A percentile compares a stretch with the other conserved stretches of the same genome.
phyloP scores from a whole-genome alignment of 306 rosid genomes.

The Lupinus albus region DNA sequence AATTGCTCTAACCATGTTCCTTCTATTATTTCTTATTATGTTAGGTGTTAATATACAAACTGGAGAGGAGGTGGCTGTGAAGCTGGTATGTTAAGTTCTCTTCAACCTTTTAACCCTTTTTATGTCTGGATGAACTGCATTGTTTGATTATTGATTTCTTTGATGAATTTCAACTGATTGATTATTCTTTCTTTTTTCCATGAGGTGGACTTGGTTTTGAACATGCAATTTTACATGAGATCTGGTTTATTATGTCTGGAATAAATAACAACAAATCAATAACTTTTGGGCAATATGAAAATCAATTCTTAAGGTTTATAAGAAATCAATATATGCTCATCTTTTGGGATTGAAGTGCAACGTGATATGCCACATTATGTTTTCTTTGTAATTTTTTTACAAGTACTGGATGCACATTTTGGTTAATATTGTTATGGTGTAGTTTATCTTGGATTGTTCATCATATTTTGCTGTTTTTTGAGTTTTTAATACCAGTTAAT shows the following conservation, averaged over 20 bases:
- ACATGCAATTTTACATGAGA: conserved; percentile 33
- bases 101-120: neutral
- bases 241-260: conserved; percentile 7
- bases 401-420: conserved; percentile 36
- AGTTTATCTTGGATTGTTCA: conserved; percentile 26
- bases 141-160: conserved; percentile 14
- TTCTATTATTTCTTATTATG: conserved; percentile 35
- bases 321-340: conserved; percentile 20
- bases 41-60: conserved; percentile 87
- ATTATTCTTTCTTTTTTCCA: neutral
- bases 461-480: conserved; percentile 18
- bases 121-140: conserved; percentile 30
- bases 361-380: conserved; percentile 6
- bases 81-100: conserved; percentile 74
- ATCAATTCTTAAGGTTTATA: conserved; percentile 4
- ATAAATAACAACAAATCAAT: conserved; percentile 4
- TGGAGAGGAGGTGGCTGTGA: conserved; percentile 99
- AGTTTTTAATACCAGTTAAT: conserved; percentile 13
- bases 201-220: conserved; percentile 2
- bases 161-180: conserved; percentile 7
- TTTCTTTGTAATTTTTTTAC: neutral
- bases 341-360: conserved; percentile 23
- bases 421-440: neutral
- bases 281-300: conserved; percentile 28
- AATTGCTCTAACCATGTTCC: conserved; percentile 23